Conservation (phyloP, 2,329 filamentous ascomycete species). For the Alternaria solani region DNA sequence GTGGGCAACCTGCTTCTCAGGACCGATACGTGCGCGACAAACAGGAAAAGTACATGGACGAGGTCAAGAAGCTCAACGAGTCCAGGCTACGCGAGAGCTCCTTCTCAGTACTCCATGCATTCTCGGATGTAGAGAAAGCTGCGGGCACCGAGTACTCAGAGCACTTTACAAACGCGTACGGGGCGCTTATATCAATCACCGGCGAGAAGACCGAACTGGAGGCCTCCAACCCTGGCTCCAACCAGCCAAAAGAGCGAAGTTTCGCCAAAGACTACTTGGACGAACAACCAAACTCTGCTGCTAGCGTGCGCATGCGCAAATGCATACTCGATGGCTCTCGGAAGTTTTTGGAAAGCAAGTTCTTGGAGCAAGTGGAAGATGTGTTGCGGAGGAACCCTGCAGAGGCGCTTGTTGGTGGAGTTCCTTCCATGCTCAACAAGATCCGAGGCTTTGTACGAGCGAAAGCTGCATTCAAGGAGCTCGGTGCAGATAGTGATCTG, state of each 20-base stretch:
- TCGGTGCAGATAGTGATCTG: slow-evolving; percentile 81
- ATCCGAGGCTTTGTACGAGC: slow-evolving; percentile 91
- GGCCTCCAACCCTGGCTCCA: slow-evolving; percentile 63
- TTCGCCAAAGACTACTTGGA: slow-evolving; percentile 81
- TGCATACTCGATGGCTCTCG: slow-evolving; percentile 82
- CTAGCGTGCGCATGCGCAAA: slow-evolving; percentile 74
- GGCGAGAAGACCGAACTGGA: slow-evolving; percentile 68
- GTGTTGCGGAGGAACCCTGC: slow-evolving; percentile 83
- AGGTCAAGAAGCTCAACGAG: slow-evolving; percentile 80
- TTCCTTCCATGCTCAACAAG: slow-evolving; percentile 87
- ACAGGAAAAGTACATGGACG: slow-evolving; percentile 80
- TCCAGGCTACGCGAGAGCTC: slow-evolving; percentile 70
- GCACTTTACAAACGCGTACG: slow-evolving; percentile 83
- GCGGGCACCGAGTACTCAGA: slow-evolving; percentile 75
- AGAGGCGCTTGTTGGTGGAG: slow-evolving; percentile 87
- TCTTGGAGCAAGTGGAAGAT: slow-evolving; percentile 78
- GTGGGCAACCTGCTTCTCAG: slow-evolving; percentile 64
- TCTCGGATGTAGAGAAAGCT: slow-evolving; percentile 75
- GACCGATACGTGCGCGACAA: slow-evolving; percentile 83
- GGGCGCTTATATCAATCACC: slow-evolving; percentile 79
- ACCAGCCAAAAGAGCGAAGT: slow-evolving; percentile 75
- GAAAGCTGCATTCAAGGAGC: slow-evolving; percentile 78
- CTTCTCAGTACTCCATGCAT: slow-evolving; percentile 78
- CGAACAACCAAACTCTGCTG: slow-evolving; percentile 70
- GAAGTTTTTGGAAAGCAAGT: slow-evolving; percentile 79